Base-by-base conservation (phyloP, 1,139 yeast species). In the Saccharomyces hybrid region DNA sequence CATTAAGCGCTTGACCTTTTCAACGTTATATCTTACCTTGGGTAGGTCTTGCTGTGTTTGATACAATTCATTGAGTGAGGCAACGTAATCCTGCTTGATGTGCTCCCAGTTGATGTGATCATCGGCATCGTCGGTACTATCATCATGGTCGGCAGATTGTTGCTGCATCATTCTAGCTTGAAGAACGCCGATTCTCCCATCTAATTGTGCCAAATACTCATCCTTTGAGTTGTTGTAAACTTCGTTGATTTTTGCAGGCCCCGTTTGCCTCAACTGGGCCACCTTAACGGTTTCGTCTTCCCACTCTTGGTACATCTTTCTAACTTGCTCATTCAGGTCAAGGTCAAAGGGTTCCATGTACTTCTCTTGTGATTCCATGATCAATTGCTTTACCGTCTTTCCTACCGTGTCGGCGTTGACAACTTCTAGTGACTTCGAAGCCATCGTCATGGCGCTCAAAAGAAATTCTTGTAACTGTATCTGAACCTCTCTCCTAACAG, bases 271-370 rank as follows among this genome's bases (percentile, higher is more conserved):
- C 54, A 82, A 67, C 41, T 72, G 70, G 0, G 87, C 77, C 28
- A 82, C 76, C 53, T 73, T 76, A 1, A 79, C 76, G 0, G 86
- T 80, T 58, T 80, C 81, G 50, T 75, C 77, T 59, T 85, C 90
- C 56, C 84, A 82, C 49, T 76, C 75, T 52, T 75, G 75, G 57
- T 84, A 76, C 44, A 80, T 64, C 50, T 75, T 74, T 50, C 88
- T 71, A 34, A 85, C 76, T 53, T 74, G 67, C 55, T 78, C 79
- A 63, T 84, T 83, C 56, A 83, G 66, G 9, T 77, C 80, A 48
- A 78, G 70, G 64, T 85, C 88, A 67, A 83, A 84, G 0, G 88
- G 86, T 63, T 83, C 89, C 14, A 80, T 76, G 57, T 73, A 76
- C 52, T 60, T 55, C 30, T 61, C 60, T 44, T 60, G 64, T 25